Evolutionary conservation across 1,284 basidiomycete species (phyloP).

Genomic region (Sanguinoderma infundibulare): DNA sequence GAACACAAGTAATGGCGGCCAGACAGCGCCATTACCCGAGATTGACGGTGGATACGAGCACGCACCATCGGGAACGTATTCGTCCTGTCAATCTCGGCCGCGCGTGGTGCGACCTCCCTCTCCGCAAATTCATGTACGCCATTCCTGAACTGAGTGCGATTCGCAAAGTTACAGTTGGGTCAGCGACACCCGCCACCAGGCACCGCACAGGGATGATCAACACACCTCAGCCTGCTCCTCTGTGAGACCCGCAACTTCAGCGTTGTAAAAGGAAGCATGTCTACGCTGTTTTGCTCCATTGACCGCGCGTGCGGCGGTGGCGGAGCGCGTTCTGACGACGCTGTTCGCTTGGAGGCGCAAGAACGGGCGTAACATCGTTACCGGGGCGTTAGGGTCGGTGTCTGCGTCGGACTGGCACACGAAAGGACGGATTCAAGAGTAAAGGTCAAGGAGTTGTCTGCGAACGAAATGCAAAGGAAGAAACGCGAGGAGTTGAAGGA

Average conservation of each 20-base stretch:
- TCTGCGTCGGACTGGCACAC: not conserved
- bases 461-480: not conserved
- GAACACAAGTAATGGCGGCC: no score
- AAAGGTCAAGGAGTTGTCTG: not conserved
- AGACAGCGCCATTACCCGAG: no score
- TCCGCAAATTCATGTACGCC: constrained; percentile 80
- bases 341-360: not conserved
- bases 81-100: constrained; percentile 82
- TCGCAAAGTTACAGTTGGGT: not conserved
- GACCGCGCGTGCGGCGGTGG: not conserved
- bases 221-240: constrained; percentile 84
- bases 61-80: constrained; percentile 77
- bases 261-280: constrained; percentile 71
- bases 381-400: not conserved
- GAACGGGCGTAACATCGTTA: constrained; percentile 6
- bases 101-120: constrained; percentile 81
- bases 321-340: not conserved
- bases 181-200: not conserved
- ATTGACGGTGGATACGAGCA: not conserved
- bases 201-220: not conserved
- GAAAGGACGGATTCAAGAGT: not conserved
- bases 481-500: not conserved
- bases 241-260: constrained; percentile 79
- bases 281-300: constrained; percentile 29
- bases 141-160: constrained; percentile 69